phyloP scores from a whole-genome alignment of 1,284 basidiomycete species.

The Cystobasidium sp. region DNA sequence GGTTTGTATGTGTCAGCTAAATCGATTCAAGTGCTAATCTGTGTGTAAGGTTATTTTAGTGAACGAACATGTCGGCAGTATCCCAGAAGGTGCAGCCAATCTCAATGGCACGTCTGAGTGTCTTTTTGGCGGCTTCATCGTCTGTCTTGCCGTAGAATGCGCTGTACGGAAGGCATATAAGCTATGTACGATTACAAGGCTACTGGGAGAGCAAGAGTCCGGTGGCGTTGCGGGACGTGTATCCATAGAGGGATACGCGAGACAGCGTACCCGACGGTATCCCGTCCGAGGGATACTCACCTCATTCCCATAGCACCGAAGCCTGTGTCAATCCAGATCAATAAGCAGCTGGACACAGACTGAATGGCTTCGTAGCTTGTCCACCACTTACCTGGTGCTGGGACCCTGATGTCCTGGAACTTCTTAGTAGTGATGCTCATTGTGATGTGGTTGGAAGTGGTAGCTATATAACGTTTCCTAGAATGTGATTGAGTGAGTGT shows the following conservation, averaged over 20 bases:
- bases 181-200: too few relatives aligned
- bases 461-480: too few relatives aligned
- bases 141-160: slow-evolving; percentile 46
- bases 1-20: neutral
- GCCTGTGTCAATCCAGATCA: too few relatives aligned
- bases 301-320: slow-evolving; percentile 41
- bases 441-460: too few relatives aligned
- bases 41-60: too few relatives aligned
- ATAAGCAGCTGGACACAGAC: too few relatives aligned
- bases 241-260: too few relatives aligned
- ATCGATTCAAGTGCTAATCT: too few relatives aligned
- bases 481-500: too few relatives aligned
- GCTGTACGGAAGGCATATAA: neutral
- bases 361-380: neutral
- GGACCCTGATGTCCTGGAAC: slow-evolving; percentile 28
- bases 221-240: too few relatives aligned
- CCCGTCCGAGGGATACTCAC: neutral
- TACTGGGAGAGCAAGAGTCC: too few relatives aligned
- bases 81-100: slow-evolving; percentile 46
- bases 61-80: slow-evolving; percentile 38
- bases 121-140: slow-evolving; percentile 43
- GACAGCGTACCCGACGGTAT: too few relatives aligned
- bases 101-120: slow-evolving; percentile 47
- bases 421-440: slow-evolving; percentile 34
- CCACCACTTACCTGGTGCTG: slow-evolving; percentile 19